Evolutionary conservation across 2,329 filamentous ascomycete species (phyloP), one percentile per base, ranked within the genome.

Genomic region (Akanthomyces uredinophilus): DNA sequence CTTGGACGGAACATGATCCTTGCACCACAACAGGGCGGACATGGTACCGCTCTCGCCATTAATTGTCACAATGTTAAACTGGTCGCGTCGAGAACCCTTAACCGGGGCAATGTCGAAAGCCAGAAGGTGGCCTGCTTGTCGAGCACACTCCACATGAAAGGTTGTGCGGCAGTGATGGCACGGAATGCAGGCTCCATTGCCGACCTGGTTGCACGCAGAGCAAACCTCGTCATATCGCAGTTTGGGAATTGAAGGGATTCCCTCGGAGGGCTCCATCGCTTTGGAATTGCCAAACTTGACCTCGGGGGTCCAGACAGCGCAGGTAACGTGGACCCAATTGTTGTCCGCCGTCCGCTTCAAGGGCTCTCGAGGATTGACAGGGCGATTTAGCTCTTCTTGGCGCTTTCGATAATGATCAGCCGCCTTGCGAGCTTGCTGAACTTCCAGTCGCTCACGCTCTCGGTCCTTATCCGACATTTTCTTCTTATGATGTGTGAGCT

Each of bases 291-390:
- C 93, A 74, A 97, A 99, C 70, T 93, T 95, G 69, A 96, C 88
- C 74, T 99, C 95, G 0, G 92, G 87, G 13, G 90, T 93, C 87
- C 91, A 98, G 20, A 96, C 81, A 1, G 95, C 93, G 71, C 95
- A 99, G 43, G 89, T 88, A 32, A 98, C 92, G 72, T 99, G 95
- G 18, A 97, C 91, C 95, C 95, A 99, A 71, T 98, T 98, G 77
- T 98, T 98, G 72, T 96, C 92, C 4, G 90, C 91, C 0, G 95
- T 99, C 54, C 91, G 87, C 77, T 99, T 99, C 65, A 99, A 79
- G 4, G 95, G 89, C 72, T 98, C 95, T 53, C 95, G 86, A 29
- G 95, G 95, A 66, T 91, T 85, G 41, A 89, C 76, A 1, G 95
- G 94, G 53, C 93, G 89, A 67, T 92, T 92, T 69, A 89, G 86